Conservation (phyloP, 177 flowering plant species). For the Telopea speciosissima region DNA sequence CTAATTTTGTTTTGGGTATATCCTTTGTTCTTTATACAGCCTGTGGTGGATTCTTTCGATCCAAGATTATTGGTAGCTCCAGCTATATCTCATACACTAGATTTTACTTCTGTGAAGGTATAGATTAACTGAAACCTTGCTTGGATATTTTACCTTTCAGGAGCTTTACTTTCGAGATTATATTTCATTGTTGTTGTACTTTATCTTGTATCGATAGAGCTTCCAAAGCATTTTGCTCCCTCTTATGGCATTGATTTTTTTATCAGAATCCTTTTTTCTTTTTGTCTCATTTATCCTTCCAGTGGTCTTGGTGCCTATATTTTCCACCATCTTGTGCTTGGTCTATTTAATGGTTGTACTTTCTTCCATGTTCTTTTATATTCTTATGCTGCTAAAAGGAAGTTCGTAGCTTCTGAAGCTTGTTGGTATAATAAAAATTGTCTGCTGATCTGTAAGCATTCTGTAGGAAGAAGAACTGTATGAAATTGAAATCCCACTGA, state of each 20-base stretch:
- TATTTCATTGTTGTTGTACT: no score
- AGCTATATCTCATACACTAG: slow-evolving; percentile 56
- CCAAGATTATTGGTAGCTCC: slow-evolving; percentile 96
- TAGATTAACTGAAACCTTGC: background rate
- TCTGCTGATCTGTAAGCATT: background rate
- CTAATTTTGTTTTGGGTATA: slow-evolving; percentile 6
- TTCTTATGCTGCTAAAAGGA: background rate
- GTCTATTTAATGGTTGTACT: background rate
- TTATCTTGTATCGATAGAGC: no score
- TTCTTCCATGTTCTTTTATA: background rate
- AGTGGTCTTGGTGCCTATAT: background rate
- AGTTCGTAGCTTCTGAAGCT: slow-evolving; percentile 4
- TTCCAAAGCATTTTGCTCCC: no score
- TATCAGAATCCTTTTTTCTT: no score
- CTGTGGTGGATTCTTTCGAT: slow-evolving; percentile 99
- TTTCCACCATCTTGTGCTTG: no score
- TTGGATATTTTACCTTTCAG: no score
- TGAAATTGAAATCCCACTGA: slow-evolving; percentile 85
- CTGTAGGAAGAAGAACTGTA: slow-evolving; percentile 87
- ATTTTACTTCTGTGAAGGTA: slow-evolving; percentile 76
- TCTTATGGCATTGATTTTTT: no score
- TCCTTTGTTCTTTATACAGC: slow-evolving; percentile 41
- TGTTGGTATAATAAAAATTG: background rate
- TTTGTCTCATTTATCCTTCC: no score
- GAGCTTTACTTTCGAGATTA: no score